These are phyloP conservation scores for Xylariales sp. DNA, from an alignment of 2,329 filamentous ascomycete genomes.

Conservation along the genomic window DNA sequence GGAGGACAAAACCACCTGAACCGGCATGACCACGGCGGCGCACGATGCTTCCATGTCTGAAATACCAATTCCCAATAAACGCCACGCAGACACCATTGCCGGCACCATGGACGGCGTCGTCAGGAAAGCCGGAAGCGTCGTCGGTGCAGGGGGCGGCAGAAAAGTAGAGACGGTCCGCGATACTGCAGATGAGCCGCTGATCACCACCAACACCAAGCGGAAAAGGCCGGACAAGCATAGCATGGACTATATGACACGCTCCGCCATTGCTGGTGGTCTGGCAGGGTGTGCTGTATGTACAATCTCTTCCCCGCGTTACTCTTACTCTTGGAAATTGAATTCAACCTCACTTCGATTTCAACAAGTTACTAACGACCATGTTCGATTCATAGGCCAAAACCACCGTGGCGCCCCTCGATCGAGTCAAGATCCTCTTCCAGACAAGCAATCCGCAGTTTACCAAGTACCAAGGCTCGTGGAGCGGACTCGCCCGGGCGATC, in stretches of 20 bases:
- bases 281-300: conserved; percentile 83
- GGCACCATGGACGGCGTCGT: conserved; percentile 23
- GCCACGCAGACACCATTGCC: conserved; percentile 17
- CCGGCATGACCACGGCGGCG: no score
- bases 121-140: conserved; percentile 18
- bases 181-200: conserved; percentile 45
- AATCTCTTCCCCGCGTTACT: no score
- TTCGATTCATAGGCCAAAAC: conserved; percentile 81
- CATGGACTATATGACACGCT: conserved; percentile 78
- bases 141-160: conserved; percentile 17
- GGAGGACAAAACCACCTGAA: no score
- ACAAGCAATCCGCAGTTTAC: conserved; percentile 89
- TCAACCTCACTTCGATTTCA: no score
- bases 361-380: no score
- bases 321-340: no score
- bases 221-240: conserved; percentile 64
- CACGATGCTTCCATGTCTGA: conserved; percentile 58
- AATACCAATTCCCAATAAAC: conserved; percentile 36
- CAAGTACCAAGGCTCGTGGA: conserved; percentile 89
- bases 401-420: conserved; percentile 88
- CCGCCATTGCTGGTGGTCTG: conserved; percentile 80
- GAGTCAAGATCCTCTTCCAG: conserved; percentile 98
- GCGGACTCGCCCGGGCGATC: conserved; percentile 77
- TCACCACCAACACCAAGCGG: conserved; percentile 38
- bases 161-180: conserved; percentile 34